Conservation (phyloP, 257 asterid genomes). For the Ajuga chamaepitys region DNA sequence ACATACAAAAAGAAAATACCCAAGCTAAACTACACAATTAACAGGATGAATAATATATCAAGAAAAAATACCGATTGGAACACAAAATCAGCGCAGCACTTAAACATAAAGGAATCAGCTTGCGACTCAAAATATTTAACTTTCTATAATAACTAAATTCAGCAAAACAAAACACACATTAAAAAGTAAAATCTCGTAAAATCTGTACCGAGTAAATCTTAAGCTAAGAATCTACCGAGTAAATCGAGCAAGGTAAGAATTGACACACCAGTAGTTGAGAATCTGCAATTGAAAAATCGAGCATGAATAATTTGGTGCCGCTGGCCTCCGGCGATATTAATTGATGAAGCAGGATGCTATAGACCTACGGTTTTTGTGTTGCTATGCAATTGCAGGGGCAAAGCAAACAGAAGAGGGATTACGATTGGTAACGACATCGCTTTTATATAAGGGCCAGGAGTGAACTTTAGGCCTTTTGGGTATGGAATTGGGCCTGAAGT, state of each 20-base stretch:
- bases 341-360: neutral
- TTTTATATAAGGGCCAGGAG: neutral
- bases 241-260: neutral
- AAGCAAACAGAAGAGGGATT: conserved; percentile 17
- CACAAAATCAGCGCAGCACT: neutral
- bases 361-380: conserved; percentile 23
- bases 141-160: neutral
- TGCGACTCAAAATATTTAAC: neutral
- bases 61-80: no score
- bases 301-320: conserved; percentile 9
- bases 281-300: neutral
- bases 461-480: neutral
- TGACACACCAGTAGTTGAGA: neutral
- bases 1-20: no score
- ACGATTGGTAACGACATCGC: neutral
- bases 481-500: no score
- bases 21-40: no score
- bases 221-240: no score
- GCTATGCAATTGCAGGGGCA: conserved; percentile 26
- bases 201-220: neutral
- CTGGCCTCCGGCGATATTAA: conserved; percentile 8
- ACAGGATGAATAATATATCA: no score
- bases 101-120: neutral
- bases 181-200: neutral
- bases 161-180: neutral